Percentiles rank a stretch among this genome's conserved stretches.
phyloP scores from a whole-genome alignment of 306 rosid genomes.

The Ziziphus jujuba region DNA sequence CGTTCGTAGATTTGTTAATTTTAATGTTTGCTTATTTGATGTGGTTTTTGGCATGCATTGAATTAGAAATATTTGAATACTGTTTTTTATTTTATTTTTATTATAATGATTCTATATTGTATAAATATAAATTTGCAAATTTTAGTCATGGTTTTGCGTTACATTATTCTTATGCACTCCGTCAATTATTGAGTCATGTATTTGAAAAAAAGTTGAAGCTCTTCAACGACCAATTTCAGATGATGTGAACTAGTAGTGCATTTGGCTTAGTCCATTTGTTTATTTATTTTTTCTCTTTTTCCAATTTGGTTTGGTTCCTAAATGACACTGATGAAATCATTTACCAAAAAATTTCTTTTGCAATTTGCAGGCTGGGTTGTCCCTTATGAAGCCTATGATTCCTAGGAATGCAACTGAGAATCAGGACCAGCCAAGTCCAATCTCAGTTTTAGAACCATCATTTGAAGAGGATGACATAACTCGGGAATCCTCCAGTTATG shows the following conservation, averaged over 20 bases:
- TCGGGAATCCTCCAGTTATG: constrained; percentile 37
- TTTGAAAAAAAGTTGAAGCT: constrained; percentile 4
- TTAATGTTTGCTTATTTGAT: too few relatives aligned
- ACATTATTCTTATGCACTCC: not conserved
- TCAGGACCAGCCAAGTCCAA: constrained; percentile 85
- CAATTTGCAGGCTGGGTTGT: constrained; percentile 61
- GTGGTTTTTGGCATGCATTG: too few relatives aligned
- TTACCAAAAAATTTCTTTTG: constrained; percentile 25
- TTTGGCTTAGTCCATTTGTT: constrained; percentile 4
- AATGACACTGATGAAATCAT: not conserved
- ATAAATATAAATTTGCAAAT: too few relatives aligned
- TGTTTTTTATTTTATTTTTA: too few relatives aligned
- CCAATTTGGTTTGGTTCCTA: not conserved
- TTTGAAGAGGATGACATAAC: constrained; percentile 63
- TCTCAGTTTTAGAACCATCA: constrained; percentile 76
- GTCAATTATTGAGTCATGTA: constrained; percentile 14
- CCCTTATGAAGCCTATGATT: constrained; percentile 39
- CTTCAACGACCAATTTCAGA: constrained; percentile 10
- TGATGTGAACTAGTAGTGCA: constrained; percentile 21
- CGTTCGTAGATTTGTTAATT: not conserved
- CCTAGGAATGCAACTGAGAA: constrained; percentile 50
- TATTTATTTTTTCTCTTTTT: constrained; percentile 9
- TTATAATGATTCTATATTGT: too few relatives aligned
- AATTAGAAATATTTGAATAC: too few relatives aligned
- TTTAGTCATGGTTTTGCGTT: not conserved